Evolutionary conservation across 2,329 filamentous ascomycete genomes (phyloP), one percentile per base, ranked within the genome.

Genomic region (Stromatinia cepivora): DNA sequence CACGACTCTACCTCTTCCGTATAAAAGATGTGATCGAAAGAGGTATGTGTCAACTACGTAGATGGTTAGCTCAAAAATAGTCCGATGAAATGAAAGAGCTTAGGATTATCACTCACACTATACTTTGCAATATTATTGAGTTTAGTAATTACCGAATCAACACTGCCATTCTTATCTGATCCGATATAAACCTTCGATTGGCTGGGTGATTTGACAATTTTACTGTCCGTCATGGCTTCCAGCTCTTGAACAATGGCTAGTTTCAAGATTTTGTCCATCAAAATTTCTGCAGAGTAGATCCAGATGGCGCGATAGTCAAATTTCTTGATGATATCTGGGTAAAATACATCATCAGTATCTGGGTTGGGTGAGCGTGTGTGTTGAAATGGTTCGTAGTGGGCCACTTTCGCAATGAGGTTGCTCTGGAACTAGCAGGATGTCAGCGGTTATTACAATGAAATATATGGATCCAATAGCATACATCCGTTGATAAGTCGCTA

Each of bases 81-180:
- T 22, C 11, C 2, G 62, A 57, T 7, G n/a, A 22, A 50, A 13
- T n/a, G 1, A 22, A 58, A 39, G 11, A 42, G n/a, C 31, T 22
- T 22, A n/a, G 7, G 15, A 9, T 2, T 48, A 28, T 4, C 46
- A 69, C 73, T 72, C 66, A 77, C 76, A 53, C 64, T 70, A 17
- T 74, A 72, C 54, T 76, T 76, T 17, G 28, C 48, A 25, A 77
- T 71, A 46, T 71, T 75, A 11, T 76, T 71, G 1, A 78, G 68
- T 63, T 76, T 78, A 5, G 57, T n/a, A 4, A 74, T 56, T 11
- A 73, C 74, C 42, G 57, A 13, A 50, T 72, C 65, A 31, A 72
- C 28, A 17, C 59, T 57, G 42, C 72, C 68, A 50, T 72, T 64
- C 1, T 65, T 39, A 45, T 59, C 39, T 20, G 68, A 70, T 4